Base-by-base conservation (phyloP, 1,284 basidiomycete species). In the Pyrrhoderma lamaoense region DNA sequence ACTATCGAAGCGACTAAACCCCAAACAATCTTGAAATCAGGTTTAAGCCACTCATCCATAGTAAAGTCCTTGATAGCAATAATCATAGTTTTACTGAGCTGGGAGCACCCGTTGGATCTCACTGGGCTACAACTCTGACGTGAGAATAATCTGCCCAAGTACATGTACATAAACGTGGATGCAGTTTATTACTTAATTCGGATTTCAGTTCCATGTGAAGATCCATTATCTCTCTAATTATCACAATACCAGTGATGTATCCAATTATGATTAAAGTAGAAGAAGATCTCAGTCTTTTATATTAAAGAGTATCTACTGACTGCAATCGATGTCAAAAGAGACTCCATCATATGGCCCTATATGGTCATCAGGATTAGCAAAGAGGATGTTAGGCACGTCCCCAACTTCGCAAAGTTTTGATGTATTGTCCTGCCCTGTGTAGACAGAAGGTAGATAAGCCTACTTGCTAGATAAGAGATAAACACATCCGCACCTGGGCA, bases 261-360 rank as follows among this genome's bases (percentile, higher is more conserved):
- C n/a, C n/a, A n/a, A n/a, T n/a, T n/a, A n/a, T n/a, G n/a, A n/a
- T n/a, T n/a, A n/a, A 22, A 2, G 14, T 44, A 8, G 16, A 3
- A 19, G n/a, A 11, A 9, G n/a, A n/a, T n/a, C n/a, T n/a, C n/a
- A n/a, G n/a, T n/a, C n/a, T n/a, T n/a, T n/a, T n/a, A n/a, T 35
- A 2, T 46, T 34, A n/a, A 27, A 11, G n/a, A 16, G 7, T 46
- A 35, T 7, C 14, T 18, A 16, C 38, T 11, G 18, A 47, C 18
- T 31, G 16, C n/a, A 46, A 31, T 31, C 27, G 27, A 31, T 5
- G 11, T 56, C 59, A 49, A 60, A 56, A 14, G 19, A 42, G 21
- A 60, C 49, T n/a, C 57, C 55, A 45, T 59, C 53, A 40, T 57
- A 61, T 18, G 59, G 59, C 2, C 59, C 59, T 34, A 46, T 42